Percentiles rank a stretch among this genome's conserved stretches.
phyloP scores from a whole-genome alignment of 2,329 filamentous ascomycete species.

The Simplicillium aogashimaense region DNA sequence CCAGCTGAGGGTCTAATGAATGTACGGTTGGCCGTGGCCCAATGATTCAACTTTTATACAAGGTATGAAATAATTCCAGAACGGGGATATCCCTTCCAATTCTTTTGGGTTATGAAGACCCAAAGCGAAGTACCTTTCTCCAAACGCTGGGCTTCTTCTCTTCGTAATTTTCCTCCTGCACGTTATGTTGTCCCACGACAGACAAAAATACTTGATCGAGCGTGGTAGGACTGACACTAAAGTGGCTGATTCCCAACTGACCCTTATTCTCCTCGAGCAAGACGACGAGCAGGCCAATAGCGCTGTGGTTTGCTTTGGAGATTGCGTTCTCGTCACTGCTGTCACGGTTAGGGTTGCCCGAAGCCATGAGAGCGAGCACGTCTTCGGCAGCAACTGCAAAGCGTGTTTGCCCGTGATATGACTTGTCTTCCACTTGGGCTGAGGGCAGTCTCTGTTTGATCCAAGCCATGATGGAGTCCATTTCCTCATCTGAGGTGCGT shows the following conservation, averaged over 20 bases:
- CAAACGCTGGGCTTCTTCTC: slow-evolving; percentile 16
- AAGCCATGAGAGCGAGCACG: slow-evolving; percentile 14
- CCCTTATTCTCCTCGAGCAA: slow-evolving; percentile 62
- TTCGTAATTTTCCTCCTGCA: slow-evolving; percentile 60
- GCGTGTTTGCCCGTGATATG: slow-evolving; percentile 78
- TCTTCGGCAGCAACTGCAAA: slow-evolving; percentile 59
- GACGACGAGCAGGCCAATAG: slow-evolving; percentile 61
- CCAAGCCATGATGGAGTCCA: slow-evolving; percentile 57
- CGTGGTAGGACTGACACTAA: slow-evolving; percentile 77
- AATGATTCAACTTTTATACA: too few relatives aligned
- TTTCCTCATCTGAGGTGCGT: slow-evolving; percentile 59
- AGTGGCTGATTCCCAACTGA: slow-evolving; percentile 67
- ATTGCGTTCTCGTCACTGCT: neutral
- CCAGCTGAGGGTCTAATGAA: too few relatives aligned
- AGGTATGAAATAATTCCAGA: too few relatives aligned
- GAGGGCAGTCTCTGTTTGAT: slow-evolving; percentile 49
- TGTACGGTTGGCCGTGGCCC: too few relatives aligned
- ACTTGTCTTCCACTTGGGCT: slow-evolving; percentile 61
- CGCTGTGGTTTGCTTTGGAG: slow-evolving; percentile 25
- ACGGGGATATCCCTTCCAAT: too few relatives aligned
- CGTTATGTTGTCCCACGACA: slow-evolving; percentile 72
- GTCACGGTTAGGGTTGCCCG: slow-evolving; percentile 10
- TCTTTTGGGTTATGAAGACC: too few relatives aligned
- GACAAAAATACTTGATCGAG: slow-evolving; percentile 84
- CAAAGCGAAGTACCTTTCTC: neutral